Evolutionary conservation across 306 rosid species (phyloP).

Genomic region (Ziziphus jujuba): DNA sequence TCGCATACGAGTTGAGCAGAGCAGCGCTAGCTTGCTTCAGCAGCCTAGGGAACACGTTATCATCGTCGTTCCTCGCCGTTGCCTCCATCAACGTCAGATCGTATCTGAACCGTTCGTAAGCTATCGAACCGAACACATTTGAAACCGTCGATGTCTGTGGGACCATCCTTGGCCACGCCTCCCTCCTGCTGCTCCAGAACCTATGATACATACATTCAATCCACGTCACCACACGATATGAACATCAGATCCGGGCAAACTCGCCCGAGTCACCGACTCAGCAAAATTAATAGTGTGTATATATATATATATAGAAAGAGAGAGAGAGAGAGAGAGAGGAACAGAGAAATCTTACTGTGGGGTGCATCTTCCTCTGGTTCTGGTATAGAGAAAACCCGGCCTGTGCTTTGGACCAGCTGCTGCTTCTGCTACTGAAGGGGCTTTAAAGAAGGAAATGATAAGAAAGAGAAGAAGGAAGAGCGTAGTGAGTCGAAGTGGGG

Average conservation of each 20-base stretch:
- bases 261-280: not conserved
- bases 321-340: not conserved
- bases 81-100: constrained; percentile 81
- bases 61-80: constrained; percentile 52
- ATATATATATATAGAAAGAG: too few species aligned
- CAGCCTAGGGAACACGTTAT: constrained; percentile 49
- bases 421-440: constrained; percentile 18
- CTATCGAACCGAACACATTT: constrained; percentile 77
- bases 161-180: constrained; percentile 87
- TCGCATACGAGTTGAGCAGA: constrained; percentile 66
- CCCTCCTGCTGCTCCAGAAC: constrained; percentile 77
- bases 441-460: constrained; percentile 5
- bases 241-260: not conserved
- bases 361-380: constrained; percentile 73
- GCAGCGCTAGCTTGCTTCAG: constrained; percentile 79
- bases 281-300: not conserved
- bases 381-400: constrained; percentile 70
- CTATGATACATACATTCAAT: constrained; percentile 38
- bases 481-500: constrained; percentile 3
- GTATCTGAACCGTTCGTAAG: constrained; percentile 62
- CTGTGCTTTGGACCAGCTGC: constrained; percentile 3
- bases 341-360: constrained; percentile 49
- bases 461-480: constrained; percentile 19
- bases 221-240: too few species aligned
- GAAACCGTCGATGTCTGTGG: constrained; percentile 75